Evolutionary conservation across 768 basidiomycete genomes (phyloP), one percentile per base, ranked within the genome.

Genomic region (Sarcodon aspratus): DNA sequence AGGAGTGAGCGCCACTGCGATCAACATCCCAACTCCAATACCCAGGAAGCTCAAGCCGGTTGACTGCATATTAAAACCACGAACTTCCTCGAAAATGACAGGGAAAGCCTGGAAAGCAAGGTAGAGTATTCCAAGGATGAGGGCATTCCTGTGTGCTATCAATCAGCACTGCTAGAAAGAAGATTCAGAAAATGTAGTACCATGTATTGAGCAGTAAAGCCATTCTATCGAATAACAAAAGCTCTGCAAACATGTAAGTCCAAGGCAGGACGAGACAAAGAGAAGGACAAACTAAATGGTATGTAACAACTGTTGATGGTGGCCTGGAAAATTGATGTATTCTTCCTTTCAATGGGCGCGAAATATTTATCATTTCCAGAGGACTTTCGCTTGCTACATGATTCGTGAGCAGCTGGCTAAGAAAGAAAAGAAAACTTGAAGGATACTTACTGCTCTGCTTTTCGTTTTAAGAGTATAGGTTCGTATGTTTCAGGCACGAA

Each of bases 401-500:
- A 32, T 13, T 27, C 21, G 21, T 17, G 11, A 37, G n/a, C n/a
- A 8, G 13, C 13, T 13, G 18, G 33, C 35, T 15, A 6, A 44
- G 6, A 6, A 7, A n/a, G 33, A 32, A 42, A 12, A 2, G 17
- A 7, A 13, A 34, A 38, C 27, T 10, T 11, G 7, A 34, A 11
- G 48, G 10, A 46, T 32, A 11, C 31, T 53, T 50, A 75, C 80
- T 64, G 67, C 31, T 54, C 57, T 17, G 81, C 84, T 57, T 86
- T 85, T 43, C 58, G 59, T 55, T 75, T 73, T 36, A 77, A 59
- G 6, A 89, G 63, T 8, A 79, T 67, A 0, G 83, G 79, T 1
- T 59, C 59, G 54, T 76, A 85, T 0, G 85, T 85, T 63, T 89
- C 87, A 3, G 81, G 81, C 0, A 84, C 74, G 34, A 81, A 58